A percentile compares a stretch with the other conserved stretches of the same genome.
Conservation (phyloP, 1,284 basidiomycete genomes). For the Vanrija sp. region DNA sequence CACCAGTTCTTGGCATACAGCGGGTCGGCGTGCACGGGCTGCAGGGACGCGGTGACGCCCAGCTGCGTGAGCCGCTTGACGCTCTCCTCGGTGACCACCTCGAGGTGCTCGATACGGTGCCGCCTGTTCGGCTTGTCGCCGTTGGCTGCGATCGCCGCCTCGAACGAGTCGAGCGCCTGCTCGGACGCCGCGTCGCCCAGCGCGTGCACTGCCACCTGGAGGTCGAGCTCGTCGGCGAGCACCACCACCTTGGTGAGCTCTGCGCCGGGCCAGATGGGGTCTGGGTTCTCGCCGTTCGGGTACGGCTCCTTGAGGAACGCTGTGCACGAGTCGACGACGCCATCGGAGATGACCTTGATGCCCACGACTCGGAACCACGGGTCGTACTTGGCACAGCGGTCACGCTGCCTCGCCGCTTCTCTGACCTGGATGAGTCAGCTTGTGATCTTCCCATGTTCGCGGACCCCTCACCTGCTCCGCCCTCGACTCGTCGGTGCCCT, state of each 20-base stretch:
- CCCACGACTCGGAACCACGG: slow-evolving; percentile 27
- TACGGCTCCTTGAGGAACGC: slow-evolving; percentile 35
- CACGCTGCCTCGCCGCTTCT: slow-evolving; percentile 20
- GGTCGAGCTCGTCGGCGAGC: slow-evolving; percentile 26
- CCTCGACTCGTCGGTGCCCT: slow-evolving; percentile 17
- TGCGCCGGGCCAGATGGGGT: slow-evolving; percentile 32
- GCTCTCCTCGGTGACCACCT: slow-evolving; percentile 21
- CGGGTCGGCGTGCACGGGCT: slow-evolving; percentile 38
- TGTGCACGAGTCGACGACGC: slow-evolving; percentile 36
- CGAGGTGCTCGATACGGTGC: slow-evolving; percentile 37
- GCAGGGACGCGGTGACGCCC: slow-evolving; percentile 32
- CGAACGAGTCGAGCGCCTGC: slow-evolving; percentile 33
- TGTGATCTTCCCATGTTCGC: too few species aligned
- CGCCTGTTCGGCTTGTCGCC: slow-evolving; percentile 13
- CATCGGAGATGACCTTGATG: slow-evolving; percentile 38
- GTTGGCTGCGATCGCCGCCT: slow-evolving; percentile 22
- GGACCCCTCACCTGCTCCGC: not conserved
- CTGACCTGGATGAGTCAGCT: slow-evolving; percentile 7
- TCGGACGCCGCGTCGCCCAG: slow-evolving; percentile 36
- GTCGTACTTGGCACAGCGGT: slow-evolving; percentile 10
- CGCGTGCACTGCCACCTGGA: slow-evolving; percentile 35
- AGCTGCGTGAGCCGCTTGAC: slow-evolving; percentile 26
- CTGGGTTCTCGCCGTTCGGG: slow-evolving; percentile 18
- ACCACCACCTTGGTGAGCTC: slow-evolving; percentile 23
- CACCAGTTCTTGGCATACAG: slow-evolving; percentile 28